Evolutionary conservation across 768 basidiomycete species (phyloP).

Genomic region (Suillus ampliporus): DNA sequence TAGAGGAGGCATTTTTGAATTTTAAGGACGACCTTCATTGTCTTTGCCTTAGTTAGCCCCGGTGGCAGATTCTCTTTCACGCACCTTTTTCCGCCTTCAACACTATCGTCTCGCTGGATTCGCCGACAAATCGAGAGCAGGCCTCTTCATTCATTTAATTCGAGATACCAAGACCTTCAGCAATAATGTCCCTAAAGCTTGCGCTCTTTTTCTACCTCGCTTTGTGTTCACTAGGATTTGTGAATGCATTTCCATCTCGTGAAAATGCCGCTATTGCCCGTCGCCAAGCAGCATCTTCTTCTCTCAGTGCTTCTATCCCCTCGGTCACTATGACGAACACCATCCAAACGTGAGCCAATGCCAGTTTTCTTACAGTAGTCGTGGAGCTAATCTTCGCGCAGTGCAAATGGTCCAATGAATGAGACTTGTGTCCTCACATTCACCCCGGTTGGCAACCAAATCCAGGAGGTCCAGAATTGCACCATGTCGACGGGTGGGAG

Average conservation of each 20-base stretch:
- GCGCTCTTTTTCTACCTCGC: constrained; percentile 30
- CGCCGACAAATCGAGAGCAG: constrained; percentile 39
- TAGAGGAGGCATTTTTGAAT: background rate
- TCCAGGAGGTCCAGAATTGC: constrained; percentile 60
- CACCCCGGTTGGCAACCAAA: constrained; percentile 56
- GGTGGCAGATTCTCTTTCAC: constrained; percentile 35
- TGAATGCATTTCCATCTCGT: constrained; percentile 33
- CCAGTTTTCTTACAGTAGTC: too few species aligned
- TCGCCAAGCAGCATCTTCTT: constrained; percentile 28
- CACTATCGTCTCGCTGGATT: constrained; percentile 27
- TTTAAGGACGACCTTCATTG: background rate
- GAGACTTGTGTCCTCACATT: constrained; percentile 66
- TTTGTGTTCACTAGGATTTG: constrained; percentile 28
- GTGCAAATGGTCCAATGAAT: constrained; percentile 54
- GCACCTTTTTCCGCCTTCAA: constrained; percentile 17
- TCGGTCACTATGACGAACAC: constrained; percentile 42
- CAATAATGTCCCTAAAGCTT: constrained; percentile 29
- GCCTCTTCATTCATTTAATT: constrained; percentile 39
- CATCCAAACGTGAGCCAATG: constrained; percentile 47
- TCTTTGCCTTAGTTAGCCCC: constrained; percentile 32
- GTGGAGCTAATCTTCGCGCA: constrained; percentile 24
- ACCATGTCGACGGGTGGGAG: constrained; percentile 40
- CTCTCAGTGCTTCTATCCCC: constrained; percentile 33
- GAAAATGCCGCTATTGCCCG: constrained; percentile 10
- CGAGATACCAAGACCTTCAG: constrained; percentile 15